Conservation (phyloP, 495 filamentous ascomycete genomes). For the Annulohypoxylon bovei region DNA sequence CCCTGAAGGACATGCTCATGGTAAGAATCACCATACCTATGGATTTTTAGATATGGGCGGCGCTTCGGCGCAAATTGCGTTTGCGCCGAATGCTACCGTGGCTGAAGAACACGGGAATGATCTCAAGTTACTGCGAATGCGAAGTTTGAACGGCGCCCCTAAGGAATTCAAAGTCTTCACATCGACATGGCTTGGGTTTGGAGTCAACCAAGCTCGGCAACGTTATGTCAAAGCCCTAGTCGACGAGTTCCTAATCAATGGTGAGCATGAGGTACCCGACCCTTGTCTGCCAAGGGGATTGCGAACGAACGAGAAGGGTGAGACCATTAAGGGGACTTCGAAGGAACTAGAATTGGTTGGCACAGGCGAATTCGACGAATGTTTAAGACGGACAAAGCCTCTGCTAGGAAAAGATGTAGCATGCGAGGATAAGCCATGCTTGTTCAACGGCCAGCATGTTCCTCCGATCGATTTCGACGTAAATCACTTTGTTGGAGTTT, state of each 20-base stretch:
- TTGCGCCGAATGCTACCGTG: conserved; percentile 93
- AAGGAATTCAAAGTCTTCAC: conserved; percentile 91
- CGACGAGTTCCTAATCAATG: conserved; percentile 62
- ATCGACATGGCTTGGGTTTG: conserved; percentile 96
- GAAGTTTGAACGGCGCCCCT: conserved; percentile 78
- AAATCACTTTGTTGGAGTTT: conserved; percentile 98
- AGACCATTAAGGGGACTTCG: conserved; percentile 46
- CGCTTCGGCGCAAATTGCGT: conserved; percentile 96
- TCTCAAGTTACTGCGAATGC: conserved; percentile 83
- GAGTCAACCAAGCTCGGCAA: conserved; percentile 87
- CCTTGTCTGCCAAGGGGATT: conserved; percentile 88
- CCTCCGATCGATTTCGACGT: conserved; percentile 97
- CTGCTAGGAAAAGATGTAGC: conserved; percentile 89
- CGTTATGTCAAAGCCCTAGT: conserved; percentile 80
- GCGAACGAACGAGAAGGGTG: conserved; percentile 71
- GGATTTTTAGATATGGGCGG: conserved; percentile 99
- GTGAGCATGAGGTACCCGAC: conserved; percentile 78
- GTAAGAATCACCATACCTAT: conserved; percentile 93
- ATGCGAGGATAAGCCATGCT: conserved; percentile 84
- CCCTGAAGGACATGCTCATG: conserved; percentile 74
- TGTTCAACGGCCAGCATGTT: conserved; percentile 88
- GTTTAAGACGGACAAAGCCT: conserved; percentile 81
- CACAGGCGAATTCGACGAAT: conserved; percentile 87
- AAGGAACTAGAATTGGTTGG: conserved; percentile 68
- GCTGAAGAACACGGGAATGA: conserved; percentile 90